Conservation (phyloP, 1,284 basidiomycete genomes). For the Moniliella sp. region DNA sequence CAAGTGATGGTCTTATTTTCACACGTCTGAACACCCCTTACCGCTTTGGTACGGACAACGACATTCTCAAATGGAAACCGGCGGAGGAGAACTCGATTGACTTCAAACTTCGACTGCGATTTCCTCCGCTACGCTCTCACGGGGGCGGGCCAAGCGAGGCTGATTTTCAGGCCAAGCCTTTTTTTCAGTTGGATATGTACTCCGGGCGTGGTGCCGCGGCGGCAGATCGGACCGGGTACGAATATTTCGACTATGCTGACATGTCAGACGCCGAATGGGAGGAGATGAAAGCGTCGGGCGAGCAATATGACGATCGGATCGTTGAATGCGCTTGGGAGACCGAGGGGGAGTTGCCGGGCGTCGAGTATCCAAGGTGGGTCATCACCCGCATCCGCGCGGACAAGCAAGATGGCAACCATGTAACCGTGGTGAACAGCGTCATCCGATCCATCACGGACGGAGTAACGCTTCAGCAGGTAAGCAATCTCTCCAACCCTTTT, state of each 20-base stretch:
- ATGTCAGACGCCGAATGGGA: slow-evolving; percentile 85
- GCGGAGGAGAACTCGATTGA: slow-evolving; percentile 94
- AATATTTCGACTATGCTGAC: slow-evolving; percentile 65
- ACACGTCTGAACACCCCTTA: slow-evolving; percentile 72
- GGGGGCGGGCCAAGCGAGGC: slow-evolving; percentile 16
- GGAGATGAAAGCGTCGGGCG: slow-evolving; percentile 57
- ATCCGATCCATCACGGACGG: slow-evolving; percentile 24
- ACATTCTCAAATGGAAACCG: slow-evolving; percentile 83
- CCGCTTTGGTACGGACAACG: slow-evolving; percentile 64
- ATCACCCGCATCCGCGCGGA: slow-evolving; percentile 27
- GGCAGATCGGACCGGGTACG: slow-evolving; percentile 40
- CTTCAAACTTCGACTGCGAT: slow-evolving; percentile 77
- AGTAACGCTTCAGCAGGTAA: slow-evolving; percentile 15
- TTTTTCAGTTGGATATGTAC: slow-evolving; percentile 61
- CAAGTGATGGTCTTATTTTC: slow-evolving; percentile 88
- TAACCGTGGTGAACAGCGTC: slow-evolving; percentile 20
- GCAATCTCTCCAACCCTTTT: background rate
- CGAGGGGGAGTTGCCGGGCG: slow-evolving; percentile 32
- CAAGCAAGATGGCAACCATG: slow-evolving; percentile 27
- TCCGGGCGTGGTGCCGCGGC: slow-evolving; percentile 38
- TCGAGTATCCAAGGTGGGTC: slow-evolving; percentile 13
- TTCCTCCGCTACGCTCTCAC: too few species aligned
- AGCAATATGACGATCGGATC: slow-evolving; percentile 76
- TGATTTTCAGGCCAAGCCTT: slow-evolving; percentile 63
- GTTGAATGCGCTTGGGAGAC: slow-evolving; percentile 80